phyloP scores from a whole-genome alignment of 495 filamentous ascomycete genomes.

The Hypoxylon perforatum region DNA sequence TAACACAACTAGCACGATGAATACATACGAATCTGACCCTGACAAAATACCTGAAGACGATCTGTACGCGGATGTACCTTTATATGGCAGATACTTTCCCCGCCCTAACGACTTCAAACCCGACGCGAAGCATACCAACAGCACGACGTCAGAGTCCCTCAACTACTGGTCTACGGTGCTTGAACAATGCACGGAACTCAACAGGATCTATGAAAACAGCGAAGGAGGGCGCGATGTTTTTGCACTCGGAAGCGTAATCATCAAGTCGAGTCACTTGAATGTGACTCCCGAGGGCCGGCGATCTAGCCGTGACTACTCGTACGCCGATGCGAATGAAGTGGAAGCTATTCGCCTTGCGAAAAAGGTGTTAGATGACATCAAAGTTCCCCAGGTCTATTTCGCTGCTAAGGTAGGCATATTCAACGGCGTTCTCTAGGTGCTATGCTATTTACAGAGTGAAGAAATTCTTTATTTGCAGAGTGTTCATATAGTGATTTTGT shows the following conservation, averaged over 20 bases:
- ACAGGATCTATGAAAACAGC: slow-evolving; percentile 50
- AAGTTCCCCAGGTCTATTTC: slow-evolving; percentile 57
- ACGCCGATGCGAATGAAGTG: slow-evolving; percentile 56
- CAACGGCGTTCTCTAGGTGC: slow-evolving; percentile 16
- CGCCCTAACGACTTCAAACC: slow-evolving; percentile 49
- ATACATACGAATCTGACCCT: slow-evolving; percentile 52
- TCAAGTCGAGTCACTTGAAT: slow-evolving; percentile 59
- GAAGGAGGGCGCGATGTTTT: slow-evolving; percentile 58
- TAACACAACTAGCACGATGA: slow-evolving; percentile 18
- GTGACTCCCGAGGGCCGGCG: slow-evolving; percentile 3
- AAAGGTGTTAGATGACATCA: slow-evolving; percentile 43
- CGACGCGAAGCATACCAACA: slow-evolving; percentile 53
- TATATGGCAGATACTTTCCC: slow-evolving; percentile 52
- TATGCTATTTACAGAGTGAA: too few species aligned
- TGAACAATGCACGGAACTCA: slow-evolving; percentile 44
- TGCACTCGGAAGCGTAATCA: slow-evolving; percentile 57
- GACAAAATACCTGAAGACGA: slow-evolving; percentile 49
- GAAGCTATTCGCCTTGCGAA: slow-evolving; percentile 51
- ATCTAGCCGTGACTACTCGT: slow-evolving; percentile 49
- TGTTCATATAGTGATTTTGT: too few species aligned
- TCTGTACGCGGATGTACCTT: slow-evolving; percentile 50
- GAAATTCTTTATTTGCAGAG: too few species aligned
- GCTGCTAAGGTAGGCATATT: slow-evolving; percentile 54
- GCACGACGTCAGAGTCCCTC: slow-evolving; percentile 44
- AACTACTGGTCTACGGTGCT: slow-evolving; percentile 54